Percentiles rank a stretch among this genome's conserved stretches.
Conservation (phyloP, 2,329 filamentous ascomycete species). For the Lachnellula hyalina region DNA sequence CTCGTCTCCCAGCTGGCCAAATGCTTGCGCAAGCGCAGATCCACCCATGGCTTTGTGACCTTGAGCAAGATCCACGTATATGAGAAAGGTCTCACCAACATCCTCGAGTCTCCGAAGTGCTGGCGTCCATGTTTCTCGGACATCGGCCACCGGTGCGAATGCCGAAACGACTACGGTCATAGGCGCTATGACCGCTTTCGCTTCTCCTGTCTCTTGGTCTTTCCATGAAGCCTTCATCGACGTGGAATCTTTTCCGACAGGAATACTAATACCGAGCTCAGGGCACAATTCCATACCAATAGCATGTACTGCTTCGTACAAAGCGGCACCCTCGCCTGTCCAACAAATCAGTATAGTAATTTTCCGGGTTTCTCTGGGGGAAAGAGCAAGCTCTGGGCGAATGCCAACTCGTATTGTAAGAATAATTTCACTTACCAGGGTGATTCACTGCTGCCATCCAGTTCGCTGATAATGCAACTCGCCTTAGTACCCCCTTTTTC, state of each 20-base stretch:
- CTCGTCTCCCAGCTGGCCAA: constrained; percentile 78
- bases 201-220: constrained; percentile 57
- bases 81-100: constrained; percentile 79
- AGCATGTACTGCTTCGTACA: constrained; percentile 91
- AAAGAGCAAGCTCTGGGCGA: no score
- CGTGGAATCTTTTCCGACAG: constrained; percentile 96
- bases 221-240: constrained; percentile 99
- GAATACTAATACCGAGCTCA: constrained; percentile 84
- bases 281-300: constrained; percentile 92
- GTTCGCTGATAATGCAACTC: constrained; percentile 88
- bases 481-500: constrained; percentile 35
- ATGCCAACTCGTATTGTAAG: no score
- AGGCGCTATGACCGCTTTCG: constrained; percentile 85
- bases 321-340: constrained; percentile 71
- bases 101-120: constrained; percentile 77
- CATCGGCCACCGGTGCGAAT: constrained; percentile 77
- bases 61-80: constrained; percentile 85
- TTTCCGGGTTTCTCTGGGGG: no score
- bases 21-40: constrained; percentile 84
- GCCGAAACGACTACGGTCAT: constrained; percentile 88
- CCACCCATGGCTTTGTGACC: constrained; percentile 81
- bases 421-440: constrained; percentile 41
- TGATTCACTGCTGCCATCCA: constrained; percentile 99
- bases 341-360: no score
- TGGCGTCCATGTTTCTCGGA: constrained; percentile 88